Evolutionary conservation across 371 early-diverging fungal genomes (phyloP).

Genomic region (Synchytrium microbalum): DNA sequence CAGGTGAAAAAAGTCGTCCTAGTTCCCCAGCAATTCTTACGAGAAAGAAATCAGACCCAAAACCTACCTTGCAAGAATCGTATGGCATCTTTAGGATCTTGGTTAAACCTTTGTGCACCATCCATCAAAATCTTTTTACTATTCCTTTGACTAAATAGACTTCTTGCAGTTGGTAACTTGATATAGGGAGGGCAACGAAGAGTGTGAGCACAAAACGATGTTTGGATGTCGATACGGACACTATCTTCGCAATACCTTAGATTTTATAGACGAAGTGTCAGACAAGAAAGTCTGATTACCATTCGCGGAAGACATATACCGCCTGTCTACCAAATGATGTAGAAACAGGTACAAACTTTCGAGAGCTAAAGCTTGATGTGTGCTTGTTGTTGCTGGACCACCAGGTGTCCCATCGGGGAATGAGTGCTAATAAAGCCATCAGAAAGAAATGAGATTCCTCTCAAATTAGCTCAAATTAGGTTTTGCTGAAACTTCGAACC

Average conservation of each 20-base stretch:
- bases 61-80: slow-evolving; percentile 52
- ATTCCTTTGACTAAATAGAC: slow-evolving; percentile 23
- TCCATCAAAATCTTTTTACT: slow-evolving; percentile 65
- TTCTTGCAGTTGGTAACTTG: slow-evolving; percentile 13
- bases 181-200: background rate
- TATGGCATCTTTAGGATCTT: slow-evolving; percentile 76
- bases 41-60: background rate
- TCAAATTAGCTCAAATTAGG: slow-evolving; percentile 16
- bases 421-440: slow-evolving; percentile 36
- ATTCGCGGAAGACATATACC: slow-evolving; percentile 20
- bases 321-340: slow-evolving; percentile 68
- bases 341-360: slow-evolving; percentile 75
- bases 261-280: background rate
- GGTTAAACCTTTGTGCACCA: slow-evolving; percentile 77
- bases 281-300: background rate
- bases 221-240: background rate
- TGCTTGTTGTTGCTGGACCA: slow-evolving; percentile 42
- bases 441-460: no score
- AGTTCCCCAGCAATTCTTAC: background rate
- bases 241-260: background rate
- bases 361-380: slow-evolving; percentile 56
- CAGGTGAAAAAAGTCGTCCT: background rate
- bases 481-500: slow-evolving; percentile 40
- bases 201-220: no score
- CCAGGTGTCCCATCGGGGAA: slow-evolving; percentile 69